A percentile compares a stretch with the other conserved stretches of the same genome.
These are phyloP conservation scores for Diplodia mutila DNA, from an alignment of 2,329 filamentous ascomycete species.

Conservation along the genomic window DNA sequence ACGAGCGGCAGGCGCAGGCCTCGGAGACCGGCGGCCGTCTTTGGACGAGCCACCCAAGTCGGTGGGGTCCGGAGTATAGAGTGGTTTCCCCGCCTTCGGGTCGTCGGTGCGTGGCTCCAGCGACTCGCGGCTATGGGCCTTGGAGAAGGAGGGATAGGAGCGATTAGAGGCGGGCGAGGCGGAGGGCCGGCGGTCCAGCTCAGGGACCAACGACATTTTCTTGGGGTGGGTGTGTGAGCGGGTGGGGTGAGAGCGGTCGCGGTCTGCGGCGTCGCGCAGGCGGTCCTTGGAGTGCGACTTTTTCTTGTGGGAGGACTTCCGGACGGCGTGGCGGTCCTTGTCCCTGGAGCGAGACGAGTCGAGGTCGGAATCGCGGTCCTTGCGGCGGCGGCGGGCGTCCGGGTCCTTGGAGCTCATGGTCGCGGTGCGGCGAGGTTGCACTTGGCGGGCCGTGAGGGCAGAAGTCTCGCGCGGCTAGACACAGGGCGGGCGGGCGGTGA, in stretches of 20 bases:
- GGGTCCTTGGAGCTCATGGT: conserved; percentile 32
- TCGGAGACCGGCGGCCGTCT: conserved; percentile 33
- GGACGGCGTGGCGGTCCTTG: conserved; percentile 34
- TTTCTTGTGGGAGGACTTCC: conserved; percentile 35
- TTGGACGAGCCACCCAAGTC: conserved; percentile 42
- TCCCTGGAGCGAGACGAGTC: conserved; percentile 31
- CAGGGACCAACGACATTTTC: conserved; percentile 50
- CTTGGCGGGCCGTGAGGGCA: conserved; percentile 20
- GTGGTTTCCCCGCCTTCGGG: conserved; percentile 33
- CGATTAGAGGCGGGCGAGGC: conserved; percentile 42
- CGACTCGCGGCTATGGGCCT: conserved; percentile 87
- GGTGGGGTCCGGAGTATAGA: conserved; percentile 48
- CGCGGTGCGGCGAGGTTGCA: conserved; percentile 22
- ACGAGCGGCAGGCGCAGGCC: conserved; percentile 32
- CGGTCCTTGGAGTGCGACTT: conserved; percentile 34
- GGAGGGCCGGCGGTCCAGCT: conserved; percentile 50
- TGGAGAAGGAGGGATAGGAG: conserved; percentile 84
- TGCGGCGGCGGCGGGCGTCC: conserved; percentile 44
- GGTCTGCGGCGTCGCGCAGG: conserved; percentile 27
- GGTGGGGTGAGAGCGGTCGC: conserved; percentile 12
- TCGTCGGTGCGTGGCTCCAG: conserved; percentile 62
- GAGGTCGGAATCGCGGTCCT: conserved; percentile 39
- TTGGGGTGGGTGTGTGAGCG: conserved; percentile 14
- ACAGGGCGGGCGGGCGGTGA: conserved; percentile 14
- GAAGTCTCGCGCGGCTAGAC: conserved; percentile 24